These are phyloP conservation scores for Xylaria sp. DNA, from an alignment of 2,329 filamentous ascomycete species.

Conservation along the genomic window DNA sequence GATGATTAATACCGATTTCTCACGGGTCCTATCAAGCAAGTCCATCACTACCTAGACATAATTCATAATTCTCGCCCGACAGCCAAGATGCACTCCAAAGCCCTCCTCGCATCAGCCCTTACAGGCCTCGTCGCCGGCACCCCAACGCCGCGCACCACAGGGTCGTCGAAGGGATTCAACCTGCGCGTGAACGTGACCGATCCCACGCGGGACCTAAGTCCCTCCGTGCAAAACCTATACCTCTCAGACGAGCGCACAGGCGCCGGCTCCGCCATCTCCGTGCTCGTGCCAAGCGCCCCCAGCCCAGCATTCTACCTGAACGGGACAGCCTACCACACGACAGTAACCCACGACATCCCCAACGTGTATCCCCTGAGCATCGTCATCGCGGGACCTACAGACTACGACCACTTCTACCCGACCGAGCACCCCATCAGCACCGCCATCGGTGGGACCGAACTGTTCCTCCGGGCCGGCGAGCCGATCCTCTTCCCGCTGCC, in stretches of 20 bases:
- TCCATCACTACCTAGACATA: neutral
- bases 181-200: constrained; percentile 18
- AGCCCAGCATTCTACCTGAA: constrained; percentile 23
- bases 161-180: constrained; percentile 23
- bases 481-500: constrained; percentile 18
- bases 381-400: neutral
- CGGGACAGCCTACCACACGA: constrained; percentile 24
- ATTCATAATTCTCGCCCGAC: neutral
- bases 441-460: neutral
- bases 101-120: constrained; percentile 13
- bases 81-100: constrained; percentile 12
- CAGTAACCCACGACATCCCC: constrained; percentile 16
- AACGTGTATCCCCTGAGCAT: constrained; percentile 26
- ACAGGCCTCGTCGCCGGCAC: neutral
- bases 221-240: constrained; percentile 2
- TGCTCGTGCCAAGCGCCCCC: neutral
- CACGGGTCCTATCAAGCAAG: neutral
- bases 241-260: constrained; percentile 8
- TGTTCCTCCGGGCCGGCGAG: constrained; percentile 17
- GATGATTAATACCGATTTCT: neutral
- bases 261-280: constrained; percentile 12
- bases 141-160: neutral
- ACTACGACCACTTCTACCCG: constrained; percentile 19
- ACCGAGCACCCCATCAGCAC: constrained; percentile 24
- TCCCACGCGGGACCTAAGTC: neutral